phyloP scores from a whole-genome alignment of 2,329 filamentous ascomycete genomes.

The Fusarium transvaalense region DNA sequence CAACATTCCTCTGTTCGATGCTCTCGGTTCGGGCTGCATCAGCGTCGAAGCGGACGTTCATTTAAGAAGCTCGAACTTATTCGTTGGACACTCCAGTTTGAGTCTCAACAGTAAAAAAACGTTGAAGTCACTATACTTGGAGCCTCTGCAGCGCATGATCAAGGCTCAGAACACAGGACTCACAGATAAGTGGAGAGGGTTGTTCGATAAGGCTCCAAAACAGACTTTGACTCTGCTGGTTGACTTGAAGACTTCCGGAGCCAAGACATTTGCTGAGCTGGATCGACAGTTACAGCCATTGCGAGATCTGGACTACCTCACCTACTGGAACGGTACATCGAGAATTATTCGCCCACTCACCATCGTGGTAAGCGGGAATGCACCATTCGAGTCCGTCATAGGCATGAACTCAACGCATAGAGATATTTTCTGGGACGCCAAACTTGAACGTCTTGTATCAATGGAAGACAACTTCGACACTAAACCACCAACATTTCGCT shows the following conservation, averaged over 20 bases:
- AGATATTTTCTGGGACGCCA: constrained; percentile 32
- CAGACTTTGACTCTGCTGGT: constrained; percentile 18
- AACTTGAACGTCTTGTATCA: constrained; percentile 6
- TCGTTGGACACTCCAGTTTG: constrained; percentile 13
- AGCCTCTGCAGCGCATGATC: constrained; percentile 20
- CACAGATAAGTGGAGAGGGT: neutral
- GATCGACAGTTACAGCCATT: constrained; percentile 3
- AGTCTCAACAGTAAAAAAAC: neutral
- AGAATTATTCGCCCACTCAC: constrained; percentile 16
- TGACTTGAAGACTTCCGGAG: constrained; percentile 15
- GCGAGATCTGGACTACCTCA: constrained; percentile 13
- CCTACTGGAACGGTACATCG: constrained; percentile 24
- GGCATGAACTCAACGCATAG: constrained; percentile 11
- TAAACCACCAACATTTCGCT: constrained; percentile 6
- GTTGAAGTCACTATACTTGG: neutral
- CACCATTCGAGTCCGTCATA: constrained; percentile 4
- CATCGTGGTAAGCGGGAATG: constrained; percentile 9
- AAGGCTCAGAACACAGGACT: constrained; percentile 3
- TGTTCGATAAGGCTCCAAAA: constrained; percentile 2
- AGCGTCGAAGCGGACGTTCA: constrained; percentile 26
- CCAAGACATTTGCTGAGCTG: neutral
- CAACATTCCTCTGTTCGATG: constrained; percentile 23
- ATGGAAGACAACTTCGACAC: constrained; percentile 8
- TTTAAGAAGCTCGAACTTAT: neutral
- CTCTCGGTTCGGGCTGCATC: constrained; percentile 21